Base-by-base conservation (phyloP, 1,139 yeast genomes). In the Blastobotrys buckinghamii region DNA sequence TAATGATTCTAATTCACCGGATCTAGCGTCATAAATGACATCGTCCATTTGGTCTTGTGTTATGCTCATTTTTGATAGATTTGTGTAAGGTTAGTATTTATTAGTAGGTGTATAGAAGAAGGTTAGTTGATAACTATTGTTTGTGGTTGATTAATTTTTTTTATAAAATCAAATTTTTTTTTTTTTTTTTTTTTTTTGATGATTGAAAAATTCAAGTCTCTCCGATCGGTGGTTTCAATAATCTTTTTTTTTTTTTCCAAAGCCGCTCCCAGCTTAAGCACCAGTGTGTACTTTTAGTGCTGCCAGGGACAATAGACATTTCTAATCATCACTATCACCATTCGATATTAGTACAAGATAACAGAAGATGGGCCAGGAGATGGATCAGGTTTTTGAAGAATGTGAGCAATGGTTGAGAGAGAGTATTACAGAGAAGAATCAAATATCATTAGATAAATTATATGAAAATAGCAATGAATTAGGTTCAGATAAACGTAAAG, bases 1-100 rank as follows among this genome's bases (percentile, higher is more conserved):
- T 50, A 92, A 69, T 0, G 84, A 77, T 41, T 82, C 94, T 44
- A 88, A 64, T 57, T 90, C 97, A 5, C 97, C 97, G 36, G 76
- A 82, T 63, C 98, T 79, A 45, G 96, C 87, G 59, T 86, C 95
- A 54, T 80, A 81, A 46, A 89, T 75, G 52, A 90, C 78, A 50
- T 84, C 82, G 56, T 85, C 95, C 74, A 81, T 82, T 61, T 87
- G 95, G 55, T 89, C 96, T 61, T 80, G 59, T 19, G 59, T 58
- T 34, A 64, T 50, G 26, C 40, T 47, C 53, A 24, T 52, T 49
- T 15, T 24, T 20, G 13, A 29, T 12, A n/a, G n/a, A n/a, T n/a
- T n/a, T n/a, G n/a, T n/a, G n/a, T 26, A 43, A 39, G n/a, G 30
- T 39, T 13, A 20, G 26, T 24, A 17, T 42, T 20, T 42, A 22